Conservation (phyloP, 1,284 basidiomycete genomes). For the Kwoniella shivajii region DNA sequence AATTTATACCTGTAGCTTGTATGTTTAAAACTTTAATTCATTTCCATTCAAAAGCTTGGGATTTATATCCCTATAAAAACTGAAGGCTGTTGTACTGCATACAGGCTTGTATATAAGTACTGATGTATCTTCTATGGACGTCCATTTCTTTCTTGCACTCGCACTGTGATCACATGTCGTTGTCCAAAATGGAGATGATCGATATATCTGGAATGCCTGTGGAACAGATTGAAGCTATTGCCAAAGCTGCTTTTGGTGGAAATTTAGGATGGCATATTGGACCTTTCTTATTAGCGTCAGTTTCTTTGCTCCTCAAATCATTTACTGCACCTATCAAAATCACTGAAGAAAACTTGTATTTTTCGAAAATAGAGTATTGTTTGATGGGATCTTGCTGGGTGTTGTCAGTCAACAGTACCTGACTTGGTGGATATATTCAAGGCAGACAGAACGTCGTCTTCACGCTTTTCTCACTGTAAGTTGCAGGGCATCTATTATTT, state of each 20-base stretch:
- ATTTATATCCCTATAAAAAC: no score
- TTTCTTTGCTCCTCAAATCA: not conserved
- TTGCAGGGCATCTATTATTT: not conserved
- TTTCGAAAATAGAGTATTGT: not conserved
- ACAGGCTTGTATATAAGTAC: no score
- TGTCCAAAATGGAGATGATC: not conserved
- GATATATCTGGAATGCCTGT: conserved; percentile 6
- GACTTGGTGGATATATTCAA: conserved; percentile 7
- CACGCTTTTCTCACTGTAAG: conserved; percentile 1
- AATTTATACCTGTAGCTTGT: no score
- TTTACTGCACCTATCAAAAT: no score
- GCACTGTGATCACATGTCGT: not conserved
- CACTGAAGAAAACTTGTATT: not conserved
- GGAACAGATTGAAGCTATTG: conserved; percentile 8
- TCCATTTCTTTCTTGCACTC: not conserved
- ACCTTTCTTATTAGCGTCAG: conserved; percentile 11
- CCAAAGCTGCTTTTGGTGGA: not conserved
- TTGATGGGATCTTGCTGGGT: conserved; percentile 5
- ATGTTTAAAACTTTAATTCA: no score
- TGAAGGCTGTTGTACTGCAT: no score
- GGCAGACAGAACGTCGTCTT: not conserved
- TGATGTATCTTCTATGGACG: not conserved
- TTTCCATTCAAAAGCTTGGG: no score
- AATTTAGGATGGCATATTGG: conserved; percentile 2
- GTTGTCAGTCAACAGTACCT: conserved; percentile 11